phyloP scores from a whole-genome alignment of 83 land plant genomes.

The Picea engelmannii region DNA sequence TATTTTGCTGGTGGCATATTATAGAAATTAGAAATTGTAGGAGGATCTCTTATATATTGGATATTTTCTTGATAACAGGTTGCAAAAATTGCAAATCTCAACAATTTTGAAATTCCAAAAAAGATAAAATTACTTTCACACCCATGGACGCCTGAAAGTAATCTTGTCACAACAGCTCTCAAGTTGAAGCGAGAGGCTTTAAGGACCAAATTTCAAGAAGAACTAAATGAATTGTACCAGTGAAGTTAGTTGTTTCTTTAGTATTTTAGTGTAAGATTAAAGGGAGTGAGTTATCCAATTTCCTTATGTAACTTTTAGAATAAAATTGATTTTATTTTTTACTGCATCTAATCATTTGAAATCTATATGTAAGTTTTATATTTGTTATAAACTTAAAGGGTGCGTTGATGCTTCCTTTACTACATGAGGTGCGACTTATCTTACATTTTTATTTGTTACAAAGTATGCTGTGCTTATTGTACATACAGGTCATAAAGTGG shows the following conservation, averaged over 20 bases:
- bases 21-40: neutral
- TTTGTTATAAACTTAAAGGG: neutral
- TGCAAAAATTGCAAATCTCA: neutral
- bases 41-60: neutral
- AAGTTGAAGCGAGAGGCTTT: constrained; percentile 8
- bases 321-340: too few relatives aligned
- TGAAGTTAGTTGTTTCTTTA: neutral
- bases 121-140: constrained; percentile 7
- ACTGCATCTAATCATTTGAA: neutral
- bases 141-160: constrained; percentile 13
- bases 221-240: constrained; percentile 12
- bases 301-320: too few relatives aligned
- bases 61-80: neutral
- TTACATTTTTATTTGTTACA: neutral
- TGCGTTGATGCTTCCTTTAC: neutral
- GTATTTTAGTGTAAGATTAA: neutral
- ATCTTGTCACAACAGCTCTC: constrained; percentile 14
- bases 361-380: neutral
- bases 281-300: neutral
- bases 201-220: constrained; percentile 3
- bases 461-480: neutral
- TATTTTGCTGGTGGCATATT: too few relatives aligned
- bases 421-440: neutral
- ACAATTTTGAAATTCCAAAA: constrained; percentile 9
- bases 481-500: neutral